phyloP scores from a whole-genome alignment of 352 stramenopile species.

The Phytophthora citricola region DNA sequence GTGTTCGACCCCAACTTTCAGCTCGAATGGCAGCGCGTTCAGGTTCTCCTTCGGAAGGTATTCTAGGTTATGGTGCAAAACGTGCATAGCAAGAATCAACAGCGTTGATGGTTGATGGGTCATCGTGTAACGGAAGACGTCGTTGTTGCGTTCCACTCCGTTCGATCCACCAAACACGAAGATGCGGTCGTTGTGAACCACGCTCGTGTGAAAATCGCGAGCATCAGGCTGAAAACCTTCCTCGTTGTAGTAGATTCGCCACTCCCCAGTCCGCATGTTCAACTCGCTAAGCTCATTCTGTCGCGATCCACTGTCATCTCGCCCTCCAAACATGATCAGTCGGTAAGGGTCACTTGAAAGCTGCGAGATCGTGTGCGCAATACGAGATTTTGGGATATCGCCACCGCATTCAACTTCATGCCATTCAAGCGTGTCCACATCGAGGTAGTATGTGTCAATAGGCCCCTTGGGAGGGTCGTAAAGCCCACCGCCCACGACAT shows the following conservation, averaged over 20 bases:
- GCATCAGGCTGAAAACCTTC: constrained; percentile 73
- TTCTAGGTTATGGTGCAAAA: constrained; percentile 55
- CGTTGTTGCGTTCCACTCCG: constrained; percentile 83
- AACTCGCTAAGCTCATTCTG: constrained; percentile 78
- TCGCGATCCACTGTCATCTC: constrained; percentile 72
- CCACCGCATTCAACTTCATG: constrained; percentile 65
- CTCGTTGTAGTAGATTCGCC: constrained; percentile 66
- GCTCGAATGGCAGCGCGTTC: constrained; percentile 61
- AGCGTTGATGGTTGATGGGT: constrained; percentile 69
- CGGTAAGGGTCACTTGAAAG: constrained; percentile 49
- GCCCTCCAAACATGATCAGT: constrained; percentile 84
- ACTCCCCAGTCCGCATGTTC: constrained; percentile 66
- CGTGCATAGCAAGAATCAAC: constrained; percentile 74
- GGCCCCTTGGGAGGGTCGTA: constrained; percentile 84
- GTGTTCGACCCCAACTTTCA: constrained; percentile 67
- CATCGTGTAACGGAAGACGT: constrained; percentile 76
- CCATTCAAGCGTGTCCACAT: constrained; percentile 79
- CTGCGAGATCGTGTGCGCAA: constrained; percentile 81
- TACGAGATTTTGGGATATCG: constrained; percentile 72
- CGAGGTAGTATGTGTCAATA: constrained; percentile 82
- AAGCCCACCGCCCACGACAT: constrained; percentile 78
- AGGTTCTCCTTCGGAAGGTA: constrained; percentile 50
- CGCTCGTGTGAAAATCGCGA: constrained; percentile 82
- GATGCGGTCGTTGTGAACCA: constrained; percentile 77
- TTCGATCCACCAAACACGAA: constrained; percentile 89